Evolutionary conservation across 148 eudicot genomes (phyloP).

Genomic region (Vaccinium vitisidaea): DNA sequence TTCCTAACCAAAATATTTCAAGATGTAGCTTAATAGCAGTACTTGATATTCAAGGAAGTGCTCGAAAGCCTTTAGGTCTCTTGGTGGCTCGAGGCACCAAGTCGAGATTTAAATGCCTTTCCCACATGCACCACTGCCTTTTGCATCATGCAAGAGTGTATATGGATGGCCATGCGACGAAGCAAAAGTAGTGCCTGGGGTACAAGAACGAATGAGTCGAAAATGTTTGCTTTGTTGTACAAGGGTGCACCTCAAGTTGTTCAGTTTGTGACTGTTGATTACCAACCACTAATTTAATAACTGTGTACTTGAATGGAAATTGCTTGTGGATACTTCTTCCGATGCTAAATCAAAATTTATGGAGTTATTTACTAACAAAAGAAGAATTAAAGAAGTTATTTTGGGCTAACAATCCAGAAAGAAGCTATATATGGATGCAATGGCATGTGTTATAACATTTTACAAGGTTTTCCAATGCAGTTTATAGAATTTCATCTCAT

Average conservation of each 20-base stretch:
- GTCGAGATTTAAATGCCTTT: not conserved
- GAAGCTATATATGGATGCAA: not conserved
- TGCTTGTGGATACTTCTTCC: not conserved
- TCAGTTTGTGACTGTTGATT: not conserved
- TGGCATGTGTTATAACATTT: not conserved
- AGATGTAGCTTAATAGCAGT: not conserved
- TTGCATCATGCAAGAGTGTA: not conserved
- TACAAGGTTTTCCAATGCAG: not conserved
- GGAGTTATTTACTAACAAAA: not conserved
- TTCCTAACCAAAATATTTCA: conserved; percentile 21
- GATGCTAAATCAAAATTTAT: not conserved
- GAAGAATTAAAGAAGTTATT: not conserved
- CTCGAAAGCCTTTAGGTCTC: not conserved
- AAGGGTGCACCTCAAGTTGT: not conserved
- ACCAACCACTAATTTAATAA: not conserved
- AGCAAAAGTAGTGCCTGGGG: not conserved
- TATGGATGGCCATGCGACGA: not conserved
- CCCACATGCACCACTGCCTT: not conserved
- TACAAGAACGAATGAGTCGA: not conserved
- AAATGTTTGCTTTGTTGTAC: not conserved
- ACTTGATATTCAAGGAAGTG: not conserved
- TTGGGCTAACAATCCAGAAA: not conserved
- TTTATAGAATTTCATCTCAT: not conserved
- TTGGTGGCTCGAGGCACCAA: not conserved
- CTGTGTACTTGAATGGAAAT: not conserved